Evolutionary conservation across 179 eudicot species (phyloP).

Genomic region (Camellia oleifera): DNA sequence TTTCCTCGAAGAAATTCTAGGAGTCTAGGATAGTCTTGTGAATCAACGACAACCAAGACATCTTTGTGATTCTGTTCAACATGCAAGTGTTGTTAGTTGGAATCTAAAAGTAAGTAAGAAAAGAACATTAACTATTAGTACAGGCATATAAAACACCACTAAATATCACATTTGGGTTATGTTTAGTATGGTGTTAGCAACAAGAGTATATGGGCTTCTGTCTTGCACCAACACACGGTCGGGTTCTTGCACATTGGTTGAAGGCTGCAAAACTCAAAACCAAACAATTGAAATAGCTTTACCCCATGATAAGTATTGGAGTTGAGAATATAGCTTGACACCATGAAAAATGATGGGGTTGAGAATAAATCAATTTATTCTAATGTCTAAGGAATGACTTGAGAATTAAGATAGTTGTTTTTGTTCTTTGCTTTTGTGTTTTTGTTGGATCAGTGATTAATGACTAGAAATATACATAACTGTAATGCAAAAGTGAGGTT

Average conservation of each 20-base stretch:
- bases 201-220: too few species aligned
- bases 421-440: background rate
- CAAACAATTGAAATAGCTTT: background rate
- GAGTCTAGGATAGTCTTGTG: conserved; percentile 73
- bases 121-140: background rate
- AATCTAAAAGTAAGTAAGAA: background rate
- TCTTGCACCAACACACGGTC: background rate
- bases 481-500: background rate
- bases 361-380: background rate
- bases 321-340: background rate
- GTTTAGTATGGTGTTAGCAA: background rate
- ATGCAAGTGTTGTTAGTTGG: background rate
- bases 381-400: background rate
- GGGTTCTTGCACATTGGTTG: background rate
- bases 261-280: background rate
- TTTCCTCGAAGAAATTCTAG: conserved; percentile 56
- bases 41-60: conserved; percentile 93
- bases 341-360: background rate
- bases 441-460: background rate
- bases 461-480: background rate
- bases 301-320: background rate
- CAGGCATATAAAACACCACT: background rate
- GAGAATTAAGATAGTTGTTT: background rate
- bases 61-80: conserved; percentile 82
- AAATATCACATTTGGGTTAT: background rate